Percentiles rank a stretch among this genome's conserved stretches.
Evolutionary conservation across 768 basidiomycete genomes (phyloP).

Genomic region (Serendipita sp.): DNA sequence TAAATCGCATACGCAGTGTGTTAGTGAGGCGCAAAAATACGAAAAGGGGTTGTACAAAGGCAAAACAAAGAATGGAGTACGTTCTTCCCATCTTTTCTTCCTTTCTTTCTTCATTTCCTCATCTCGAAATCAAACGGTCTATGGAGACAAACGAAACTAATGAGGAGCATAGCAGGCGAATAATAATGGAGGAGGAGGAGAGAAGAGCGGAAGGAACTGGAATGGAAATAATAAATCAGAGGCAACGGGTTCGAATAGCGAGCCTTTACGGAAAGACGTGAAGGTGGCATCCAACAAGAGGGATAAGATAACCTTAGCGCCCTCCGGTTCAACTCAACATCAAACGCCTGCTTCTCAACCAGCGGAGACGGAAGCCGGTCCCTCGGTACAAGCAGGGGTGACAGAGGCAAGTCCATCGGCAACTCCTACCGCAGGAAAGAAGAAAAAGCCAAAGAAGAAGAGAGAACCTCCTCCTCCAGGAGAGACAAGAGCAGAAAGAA

Average conservation of each 20-base stretch:
- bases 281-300: slow-evolving; percentile 27
- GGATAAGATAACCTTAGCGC: not conserved
- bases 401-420: not conserved
- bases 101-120: too few species aligned
- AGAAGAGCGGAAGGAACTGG: slow-evolving; percentile 21
- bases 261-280: slow-evolving; percentile 48
- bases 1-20: slow-evolving; percentile 68
- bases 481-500: not conserved
- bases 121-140: too few species aligned
- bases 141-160: too few species aligned
- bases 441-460: slow-evolving; percentile 11
- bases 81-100: too few species aligned
- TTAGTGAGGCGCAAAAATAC: slow-evolving; percentile 88
- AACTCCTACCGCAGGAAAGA: slow-evolving; percentile 6
- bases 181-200: too few species aligned
- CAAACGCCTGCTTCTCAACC: too few species aligned
- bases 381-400: slow-evolving; percentile 9
- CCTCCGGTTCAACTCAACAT: slow-evolving; percentile 1
- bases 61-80: slow-evolving; percentile 30
- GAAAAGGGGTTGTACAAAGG: slow-evolving; percentile 77
- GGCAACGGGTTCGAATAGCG: slow-evolving; percentile 53
- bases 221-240: slow-evolving; percentile 9
- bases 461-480: not conserved
- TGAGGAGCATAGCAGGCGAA: slow-evolving; percentile 17
- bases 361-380: too few species aligned